Evolutionary conservation across 441 rosid genomes (phyloP).

Genomic region (Populus hybrid): DNA sequence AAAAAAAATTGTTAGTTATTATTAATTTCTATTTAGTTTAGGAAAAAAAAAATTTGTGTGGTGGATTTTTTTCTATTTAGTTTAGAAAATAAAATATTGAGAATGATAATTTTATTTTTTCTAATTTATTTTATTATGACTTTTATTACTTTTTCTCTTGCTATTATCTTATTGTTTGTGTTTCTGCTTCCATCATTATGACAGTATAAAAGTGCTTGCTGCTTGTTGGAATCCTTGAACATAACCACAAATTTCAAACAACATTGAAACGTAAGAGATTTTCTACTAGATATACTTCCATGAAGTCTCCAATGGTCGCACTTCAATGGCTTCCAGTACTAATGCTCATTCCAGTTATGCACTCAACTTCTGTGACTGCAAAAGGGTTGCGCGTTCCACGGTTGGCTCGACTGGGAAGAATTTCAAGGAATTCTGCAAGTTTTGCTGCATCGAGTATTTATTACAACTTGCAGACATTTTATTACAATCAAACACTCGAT

Average conservation of each 20-base stretch:
- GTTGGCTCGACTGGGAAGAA: constrained; percentile 31
- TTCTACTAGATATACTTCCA: background rate
- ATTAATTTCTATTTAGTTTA: no score
- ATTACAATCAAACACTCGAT: background rate
- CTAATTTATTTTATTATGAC: no score
- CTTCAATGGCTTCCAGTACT: background rate
- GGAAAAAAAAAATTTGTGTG: no score
- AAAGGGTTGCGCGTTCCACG: background rate
- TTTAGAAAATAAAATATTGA: no score
- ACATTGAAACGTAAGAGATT: background rate
- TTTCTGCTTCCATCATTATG: no score
- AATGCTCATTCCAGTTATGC: background rate
- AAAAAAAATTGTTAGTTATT: no score
- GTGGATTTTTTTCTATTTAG: no score
- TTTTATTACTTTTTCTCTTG: background rate
- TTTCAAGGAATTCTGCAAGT: background rate
- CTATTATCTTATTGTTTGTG: no score
- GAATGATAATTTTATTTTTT: no score
- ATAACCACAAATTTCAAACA: background rate
- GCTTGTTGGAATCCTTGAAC: background rate
- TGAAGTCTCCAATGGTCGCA: background rate
- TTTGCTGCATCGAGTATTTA: constrained; percentile 9
- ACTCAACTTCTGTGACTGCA: background rate
- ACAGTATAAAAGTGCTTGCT: background rate
- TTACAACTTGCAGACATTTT: background rate